Conservation (phyloP, 768 basidiomycete genomes). For the Hirschioporus abietinus region DNA sequence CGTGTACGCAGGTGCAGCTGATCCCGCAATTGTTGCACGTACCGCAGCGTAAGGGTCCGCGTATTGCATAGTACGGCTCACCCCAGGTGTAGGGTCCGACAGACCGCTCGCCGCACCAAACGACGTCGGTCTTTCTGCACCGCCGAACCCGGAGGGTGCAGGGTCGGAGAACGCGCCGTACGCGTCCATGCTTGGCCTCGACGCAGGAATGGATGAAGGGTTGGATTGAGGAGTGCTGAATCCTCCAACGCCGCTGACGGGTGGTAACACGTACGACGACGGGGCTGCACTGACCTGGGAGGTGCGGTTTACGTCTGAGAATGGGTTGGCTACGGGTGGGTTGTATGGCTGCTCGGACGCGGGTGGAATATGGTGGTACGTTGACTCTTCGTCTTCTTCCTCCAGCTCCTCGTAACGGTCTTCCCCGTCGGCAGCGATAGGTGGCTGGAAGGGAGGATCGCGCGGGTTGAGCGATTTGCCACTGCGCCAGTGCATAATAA, state of each 20-base stretch:
- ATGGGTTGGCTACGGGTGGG: conserved; percentile 10
- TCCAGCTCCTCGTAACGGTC: conserved; percentile 33
- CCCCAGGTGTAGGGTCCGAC: conserved; percentile 36
- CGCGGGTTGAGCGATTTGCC: conserved; percentile 50
- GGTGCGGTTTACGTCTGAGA: conserved; percentile 10
- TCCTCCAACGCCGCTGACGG: conserved; percentile 17
- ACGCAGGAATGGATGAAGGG: conserved; percentile 22
- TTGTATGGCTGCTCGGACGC: conserved; percentile 24
- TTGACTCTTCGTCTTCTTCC: conserved; percentile 48
- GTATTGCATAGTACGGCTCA: conserved; percentile 92
- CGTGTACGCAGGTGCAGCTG: not conserved
- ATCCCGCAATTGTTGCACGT: conserved; percentile 47
- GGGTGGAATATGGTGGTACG: conserved; percentile 46
- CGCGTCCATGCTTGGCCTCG: conserved; percentile 71
- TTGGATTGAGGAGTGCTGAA: conserved; percentile 19
- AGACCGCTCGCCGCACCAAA: conserved; percentile 29
- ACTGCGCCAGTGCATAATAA: conserved; percentile 72
- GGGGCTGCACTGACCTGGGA: conserved; percentile 33
- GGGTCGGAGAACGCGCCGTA: conserved; percentile 92
- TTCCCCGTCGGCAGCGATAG: conserved; percentile 38
- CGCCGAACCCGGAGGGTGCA: conserved; percentile 68
- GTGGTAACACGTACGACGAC: conserved; percentile 23
- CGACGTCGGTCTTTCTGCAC: conserved; percentile 7
- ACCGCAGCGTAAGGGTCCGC: conserved; percentile 84
- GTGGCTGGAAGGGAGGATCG: conserved; percentile 77